Percentiles rank a stretch among this genome's conserved stretches.
Evolutionary conservation across 208 protist genomes (phyloP).

Genomic region (Crithidia sp.): DNA sequence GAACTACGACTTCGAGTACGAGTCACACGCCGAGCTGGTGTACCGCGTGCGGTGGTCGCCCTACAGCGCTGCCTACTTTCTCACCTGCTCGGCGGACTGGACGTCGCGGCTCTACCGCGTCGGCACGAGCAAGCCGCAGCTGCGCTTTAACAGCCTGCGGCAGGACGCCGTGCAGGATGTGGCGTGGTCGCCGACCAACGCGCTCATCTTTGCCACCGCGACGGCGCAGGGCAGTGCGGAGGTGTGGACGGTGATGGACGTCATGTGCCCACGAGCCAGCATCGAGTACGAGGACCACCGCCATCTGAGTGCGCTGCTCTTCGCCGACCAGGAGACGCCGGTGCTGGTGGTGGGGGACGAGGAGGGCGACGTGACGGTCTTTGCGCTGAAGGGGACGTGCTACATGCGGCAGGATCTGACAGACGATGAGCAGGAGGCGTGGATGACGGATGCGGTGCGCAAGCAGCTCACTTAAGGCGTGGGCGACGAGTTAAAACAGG

Average conservation of each 20-base stretch:
- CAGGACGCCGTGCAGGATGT: conserved; percentile 94
- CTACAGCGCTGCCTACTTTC: conserved; percentile 89
- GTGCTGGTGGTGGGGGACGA: conserved; percentile 92
- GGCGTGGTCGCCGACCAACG: conserved; percentile 91
- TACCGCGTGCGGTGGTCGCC: conserved; percentile 95
- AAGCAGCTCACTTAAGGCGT: conserved; percentile 47
- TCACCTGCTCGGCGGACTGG: conserved; percentile 97
- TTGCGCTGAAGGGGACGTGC: conserved; percentile 44
- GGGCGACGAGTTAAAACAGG: background rate
- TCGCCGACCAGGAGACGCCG: conserved; percentile 85
- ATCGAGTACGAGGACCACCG: conserved; percentile 75
- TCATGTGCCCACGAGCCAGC: conserved; percentile 72
- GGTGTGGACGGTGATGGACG: conserved; percentile 79
- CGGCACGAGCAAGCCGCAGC: conserved; percentile 53
- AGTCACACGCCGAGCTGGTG: conserved; percentile 92
- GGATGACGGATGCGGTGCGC: conserved; percentile 71
- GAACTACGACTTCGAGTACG: conserved; percentile 94
- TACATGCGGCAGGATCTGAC: conserved; percentile 60
- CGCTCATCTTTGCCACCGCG: conserved; percentile 93
- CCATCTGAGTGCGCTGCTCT: conserved; percentile 80
- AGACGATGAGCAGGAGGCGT: conserved; percentile 85
- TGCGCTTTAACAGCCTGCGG: conserved; percentile 87
- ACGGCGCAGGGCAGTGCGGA: conserved; percentile 88
- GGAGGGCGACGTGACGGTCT: conserved; percentile 88
- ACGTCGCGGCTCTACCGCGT: conserved; percentile 93